Percentiles rank a stretch among this genome's conserved stretches.
Evolutionary conservation across 257 asterid species (phyloP).

Genomic region (Paulownia fortunei): DNA sequence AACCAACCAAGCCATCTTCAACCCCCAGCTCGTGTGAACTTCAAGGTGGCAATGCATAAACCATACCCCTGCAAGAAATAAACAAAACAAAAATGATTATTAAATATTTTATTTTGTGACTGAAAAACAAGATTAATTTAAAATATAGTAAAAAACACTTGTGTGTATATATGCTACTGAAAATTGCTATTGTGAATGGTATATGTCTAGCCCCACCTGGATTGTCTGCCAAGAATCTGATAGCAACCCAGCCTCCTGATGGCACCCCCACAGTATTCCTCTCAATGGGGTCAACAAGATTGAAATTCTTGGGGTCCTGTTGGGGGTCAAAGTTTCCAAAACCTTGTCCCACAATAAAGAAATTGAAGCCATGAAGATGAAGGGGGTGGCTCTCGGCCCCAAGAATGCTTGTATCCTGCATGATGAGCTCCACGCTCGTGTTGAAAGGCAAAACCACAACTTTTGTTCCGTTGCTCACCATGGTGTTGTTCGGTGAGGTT

Average conservation of each 20-base stretch:
- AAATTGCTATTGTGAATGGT: no score
- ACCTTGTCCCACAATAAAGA: conserved; percentile 76
- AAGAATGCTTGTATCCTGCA: conserved; percentile 68
- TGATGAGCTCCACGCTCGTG: conserved; percentile 55
- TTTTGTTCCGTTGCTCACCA: conserved; percentile 53
- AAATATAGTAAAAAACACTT: no score
- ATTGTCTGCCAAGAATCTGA: conserved; percentile 65
- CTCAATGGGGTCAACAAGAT: conserved; percentile 65
- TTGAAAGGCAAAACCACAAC: conserved; percentile 53
- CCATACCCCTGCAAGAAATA: conserved; percentile 61
- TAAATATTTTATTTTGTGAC: no score
- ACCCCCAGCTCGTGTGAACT: conserved; percentile 64
- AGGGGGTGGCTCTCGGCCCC: conserved; percentile 73
- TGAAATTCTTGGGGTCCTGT: conserved; percentile 55
- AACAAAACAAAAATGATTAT: neutral
- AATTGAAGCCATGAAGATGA: conserved; percentile 73
- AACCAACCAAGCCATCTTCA: conserved; percentile 77
- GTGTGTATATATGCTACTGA: no score
- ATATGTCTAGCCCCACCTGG: conserved; percentile 48
- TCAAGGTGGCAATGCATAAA: conserved; percentile 70
- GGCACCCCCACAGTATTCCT: conserved; percentile 74
- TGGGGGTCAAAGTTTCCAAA: conserved; percentile 54
- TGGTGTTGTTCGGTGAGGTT: conserved; percentile 38
- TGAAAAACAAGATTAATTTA: no score
- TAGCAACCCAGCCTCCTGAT: conserved; percentile 74